phyloP scores from a whole-genome alignment of 2,329 filamentous ascomycete species.

The Dactylellina parvicollis region DNA sequence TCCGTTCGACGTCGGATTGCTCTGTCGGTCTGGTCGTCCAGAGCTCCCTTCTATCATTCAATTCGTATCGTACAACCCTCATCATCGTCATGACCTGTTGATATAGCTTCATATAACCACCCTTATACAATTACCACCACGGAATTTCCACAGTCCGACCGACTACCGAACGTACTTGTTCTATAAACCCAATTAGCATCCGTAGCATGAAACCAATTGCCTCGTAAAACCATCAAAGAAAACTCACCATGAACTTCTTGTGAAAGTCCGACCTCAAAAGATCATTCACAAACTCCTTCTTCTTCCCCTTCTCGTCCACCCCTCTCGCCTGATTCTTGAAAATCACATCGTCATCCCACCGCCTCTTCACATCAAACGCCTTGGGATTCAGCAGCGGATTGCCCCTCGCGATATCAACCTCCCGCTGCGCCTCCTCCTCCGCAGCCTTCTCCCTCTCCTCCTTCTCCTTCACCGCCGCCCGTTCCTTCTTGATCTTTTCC shows the following conservation, averaged over 20 bases:
- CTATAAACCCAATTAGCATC: conserved; percentile 57
- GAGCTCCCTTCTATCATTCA: neutral
- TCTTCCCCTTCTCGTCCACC: conserved; percentile 87
- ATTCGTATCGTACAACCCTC: neutral
- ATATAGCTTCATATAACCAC: too few species aligned
- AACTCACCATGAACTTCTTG: conserved; percentile 86
- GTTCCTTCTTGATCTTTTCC: conserved; percentile 89
- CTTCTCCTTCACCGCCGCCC: conserved; percentile 80
- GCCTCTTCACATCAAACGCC: conserved; percentile 86
- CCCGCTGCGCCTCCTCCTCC: conserved; percentile 81
- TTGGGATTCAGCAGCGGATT: conserved; percentile 85
- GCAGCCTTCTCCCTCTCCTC: conserved; percentile 84
- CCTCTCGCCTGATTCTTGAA: conserved; percentile 98
- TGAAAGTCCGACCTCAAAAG: conserved; percentile 82
- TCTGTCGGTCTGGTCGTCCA: neutral
- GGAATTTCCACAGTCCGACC: neutral
- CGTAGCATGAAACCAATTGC: neutral
- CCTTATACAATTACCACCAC: neutral
- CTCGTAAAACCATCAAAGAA: neutral
- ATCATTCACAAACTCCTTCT: conserved; percentile 82
- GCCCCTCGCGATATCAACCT: conserved; percentile 87
- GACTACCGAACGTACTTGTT: conserved; percentile 65
- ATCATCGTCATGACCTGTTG: neutral
- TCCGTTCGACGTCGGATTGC: conserved; percentile 1
- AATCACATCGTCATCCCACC: conserved; percentile 98